These are phyloP conservation scores for Xylaria sp. DNA, from an alignment of 2,329 filamentous ascomycete species.

Conservation along the genomic window DNA sequence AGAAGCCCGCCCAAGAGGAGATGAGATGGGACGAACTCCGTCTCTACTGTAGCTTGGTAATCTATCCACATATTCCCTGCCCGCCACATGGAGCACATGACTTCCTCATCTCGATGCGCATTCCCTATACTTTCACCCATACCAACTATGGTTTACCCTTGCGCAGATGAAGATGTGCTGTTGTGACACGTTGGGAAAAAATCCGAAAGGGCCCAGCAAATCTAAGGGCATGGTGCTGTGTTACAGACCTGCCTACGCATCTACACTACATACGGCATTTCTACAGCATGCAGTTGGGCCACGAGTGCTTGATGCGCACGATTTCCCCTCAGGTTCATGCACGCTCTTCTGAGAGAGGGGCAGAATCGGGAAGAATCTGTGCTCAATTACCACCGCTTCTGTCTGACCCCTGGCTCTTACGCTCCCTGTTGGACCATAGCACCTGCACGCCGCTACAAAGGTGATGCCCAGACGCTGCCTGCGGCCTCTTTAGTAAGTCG, in stretches of 20 bases:
- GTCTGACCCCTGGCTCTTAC: slow-evolving; percentile 4
- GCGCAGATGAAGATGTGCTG: slow-evolving; percentile 2
- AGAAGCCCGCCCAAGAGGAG: slow-evolving; percentile 9
- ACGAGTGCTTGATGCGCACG: background rate
- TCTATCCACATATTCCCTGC: slow-evolving; percentile 31
- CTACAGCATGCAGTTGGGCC: slow-evolving; percentile 14
- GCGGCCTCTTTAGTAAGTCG: slow-evolving; percentile 9
- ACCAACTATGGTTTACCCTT: slow-evolving; percentile 5
- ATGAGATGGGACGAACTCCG: slow-evolving; percentile 26
- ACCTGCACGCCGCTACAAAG: slow-evolving; percentile 23
- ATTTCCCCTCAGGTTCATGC: slow-evolving; percentile 32
- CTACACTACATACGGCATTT: background rate
- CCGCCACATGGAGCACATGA: slow-evolving; percentile 34
- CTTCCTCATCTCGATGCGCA: slow-evolving; percentile 6
- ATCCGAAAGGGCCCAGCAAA: slow-evolving; percentile 7
- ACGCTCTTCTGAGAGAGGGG: background rate
- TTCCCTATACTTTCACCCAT: background rate
- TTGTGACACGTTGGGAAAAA: slow-evolving; percentile 1
- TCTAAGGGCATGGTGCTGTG: slow-evolving; percentile 1
- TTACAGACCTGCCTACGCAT: slow-evolving; percentile 9
- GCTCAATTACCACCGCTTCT: slow-evolving; percentile 17
- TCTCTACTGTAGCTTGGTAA: slow-evolving; percentile 5
- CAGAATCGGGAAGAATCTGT: slow-evolving; percentile 14
- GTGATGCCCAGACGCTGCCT: slow-evolving; percentile 8
- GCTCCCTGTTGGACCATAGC: slow-evolving; percentile 16